A percentile compares a stretch with the other conserved stretches of the same genome.
Evolutionary conservation across 352 stramenopile species (phyloP).

Genomic region (Globisporangium takayamanum): DNA sequence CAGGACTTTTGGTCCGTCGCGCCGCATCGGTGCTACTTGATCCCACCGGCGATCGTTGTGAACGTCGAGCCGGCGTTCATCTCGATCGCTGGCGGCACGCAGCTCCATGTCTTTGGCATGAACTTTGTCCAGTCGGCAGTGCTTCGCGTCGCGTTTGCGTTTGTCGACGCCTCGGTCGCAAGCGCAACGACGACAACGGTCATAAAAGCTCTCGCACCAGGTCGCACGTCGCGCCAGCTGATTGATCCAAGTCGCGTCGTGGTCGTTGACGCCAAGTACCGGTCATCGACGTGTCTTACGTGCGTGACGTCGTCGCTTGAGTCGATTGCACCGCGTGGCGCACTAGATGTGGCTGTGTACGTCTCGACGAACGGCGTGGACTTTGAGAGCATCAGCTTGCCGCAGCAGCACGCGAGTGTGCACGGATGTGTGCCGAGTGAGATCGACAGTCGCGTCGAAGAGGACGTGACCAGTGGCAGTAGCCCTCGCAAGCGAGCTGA

Average conservation of each 20-base stretch:
- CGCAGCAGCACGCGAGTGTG: conserved; percentile 20
- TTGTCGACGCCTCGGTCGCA: conserved; percentile 1
- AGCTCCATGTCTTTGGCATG: conserved; percentile 33
- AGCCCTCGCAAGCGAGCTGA: conserved; percentile 7
- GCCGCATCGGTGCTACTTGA: conserved; percentile 26
- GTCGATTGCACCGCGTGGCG: conserved; percentile 12
- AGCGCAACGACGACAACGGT: too few species aligned
- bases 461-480: not conserved
- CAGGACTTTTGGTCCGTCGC: conserved; percentile 57
- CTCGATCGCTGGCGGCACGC: conserved; percentile 30
- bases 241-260: conserved; percentile 36
- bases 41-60: conserved; percentile 29
- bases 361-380: conserved; percentile 50
- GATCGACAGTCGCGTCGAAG: conserved; percentile 7
- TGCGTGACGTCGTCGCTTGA: conserved; percentile 36
- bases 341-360: conserved; percentile 26
- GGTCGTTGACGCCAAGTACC: conserved; percentile 48
- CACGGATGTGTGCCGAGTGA: not conserved
- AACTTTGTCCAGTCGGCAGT: conserved; percentile 43
- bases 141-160: conserved; percentile 43
- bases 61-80: conserved; percentile 37
- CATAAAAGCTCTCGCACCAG: not conserved
- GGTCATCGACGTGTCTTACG: conserved; percentile 32
- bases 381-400: conserved; percentile 56
- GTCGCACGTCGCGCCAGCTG: conserved; percentile 9